Percentiles rank a stretch among this genome's conserved stretches.
phyloP scores from a whole-genome alignment of 2,329 filamentous ascomycete species.

The Fusarium cicatricum region DNA sequence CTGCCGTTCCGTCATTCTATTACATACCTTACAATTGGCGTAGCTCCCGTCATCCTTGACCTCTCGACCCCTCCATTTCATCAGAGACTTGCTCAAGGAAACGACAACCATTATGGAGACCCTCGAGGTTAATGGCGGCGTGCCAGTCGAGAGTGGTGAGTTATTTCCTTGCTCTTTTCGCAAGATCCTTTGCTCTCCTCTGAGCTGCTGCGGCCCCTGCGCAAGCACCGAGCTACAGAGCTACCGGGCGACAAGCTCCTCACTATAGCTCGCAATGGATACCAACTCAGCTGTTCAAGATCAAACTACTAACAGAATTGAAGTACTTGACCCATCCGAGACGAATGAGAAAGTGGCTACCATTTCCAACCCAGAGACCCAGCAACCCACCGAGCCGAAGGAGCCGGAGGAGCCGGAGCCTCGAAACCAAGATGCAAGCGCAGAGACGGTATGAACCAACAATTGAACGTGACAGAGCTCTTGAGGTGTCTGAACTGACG shows the following conservation, averaged over 20 bases:
- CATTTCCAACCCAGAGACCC: slow-evolving; percentile 27
- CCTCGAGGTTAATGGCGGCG: slow-evolving; percentile 9
- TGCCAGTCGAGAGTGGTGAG: slow-evolving; percentile 32
- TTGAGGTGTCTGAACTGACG: slow-evolving; percentile 4
- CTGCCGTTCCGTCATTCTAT: slow-evolving; percentile 2
- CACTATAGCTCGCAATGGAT: neutral
- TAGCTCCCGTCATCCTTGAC: slow-evolving; percentile 14
- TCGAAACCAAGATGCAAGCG: slow-evolving; percentile 4
- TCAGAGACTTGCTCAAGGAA: slow-evolving; percentile 5
- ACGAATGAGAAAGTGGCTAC: slow-evolving; percentile 37
- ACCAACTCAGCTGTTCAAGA: neutral
- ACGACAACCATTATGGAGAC: slow-evolving; percentile 27
- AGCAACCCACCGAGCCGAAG: slow-evolving; percentile 22
- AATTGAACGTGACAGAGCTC: neutral
- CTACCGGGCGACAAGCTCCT: neutral
- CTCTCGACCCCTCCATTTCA: slow-evolving; percentile 18
- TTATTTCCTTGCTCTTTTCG: neutral
- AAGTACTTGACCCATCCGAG: slow-evolving; percentile 15
- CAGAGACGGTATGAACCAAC: slow-evolving; percentile 20
- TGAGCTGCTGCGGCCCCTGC: slow-evolving; percentile 6
- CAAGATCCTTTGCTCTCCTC: neutral
- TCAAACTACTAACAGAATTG: slow-evolving; percentile 13
- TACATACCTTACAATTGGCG: neutral
- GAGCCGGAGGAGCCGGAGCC: slow-evolving; percentile 6
- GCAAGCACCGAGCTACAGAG: neutral